These are phyloP conservation scores for Didymella exigua DNA, from an alignment of 2,329 filamentous ascomycete species.

Conservation along the genomic window DNA sequence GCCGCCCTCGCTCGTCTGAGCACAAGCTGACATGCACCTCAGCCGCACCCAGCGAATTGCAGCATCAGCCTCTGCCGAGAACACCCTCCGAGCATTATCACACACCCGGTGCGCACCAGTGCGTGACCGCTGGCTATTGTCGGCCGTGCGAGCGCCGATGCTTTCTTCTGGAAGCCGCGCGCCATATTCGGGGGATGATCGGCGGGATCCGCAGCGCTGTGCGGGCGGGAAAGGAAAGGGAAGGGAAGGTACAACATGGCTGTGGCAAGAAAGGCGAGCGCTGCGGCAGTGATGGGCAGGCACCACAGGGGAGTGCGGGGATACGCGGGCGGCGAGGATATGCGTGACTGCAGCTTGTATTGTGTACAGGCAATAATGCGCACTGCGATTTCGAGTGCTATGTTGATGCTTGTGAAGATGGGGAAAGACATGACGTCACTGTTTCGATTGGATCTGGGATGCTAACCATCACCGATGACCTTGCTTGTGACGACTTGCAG, in stretches of 20 bases:
- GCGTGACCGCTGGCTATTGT: neutral
- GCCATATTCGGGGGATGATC: neutral
- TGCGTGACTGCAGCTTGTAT: neutral
- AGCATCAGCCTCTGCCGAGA: neutral
- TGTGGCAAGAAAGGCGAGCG: neutral
- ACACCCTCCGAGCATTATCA: neutral
- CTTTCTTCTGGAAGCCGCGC: neutral
- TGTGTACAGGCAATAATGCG: neutral
- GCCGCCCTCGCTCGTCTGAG: neutral
- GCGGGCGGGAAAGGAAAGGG: neutral
- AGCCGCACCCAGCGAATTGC: neutral
- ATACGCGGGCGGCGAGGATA: neutral
- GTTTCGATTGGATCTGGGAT: neutral
- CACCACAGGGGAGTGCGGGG: conserved; percentile 6
- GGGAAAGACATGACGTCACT: conserved; percentile 7
- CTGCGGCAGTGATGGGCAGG: conserved; percentile 12
- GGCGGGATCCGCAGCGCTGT: conserved; percentile 1
- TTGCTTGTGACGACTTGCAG: conserved; percentile 3
- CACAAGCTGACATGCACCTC: conserved; percentile 4
- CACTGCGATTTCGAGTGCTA: too few relatives aligned
- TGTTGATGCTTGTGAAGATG: neutral
- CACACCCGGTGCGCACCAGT: neutral
- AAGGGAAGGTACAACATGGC: neutral
- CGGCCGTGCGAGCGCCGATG: neutral
- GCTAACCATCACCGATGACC: neutral